A percentile compares a stretch with the other conserved stretches of the same genome.
phyloP scores from a whole-genome alignment of 148 eudicot genomes.

The Rhododendron henanense region DNA sequence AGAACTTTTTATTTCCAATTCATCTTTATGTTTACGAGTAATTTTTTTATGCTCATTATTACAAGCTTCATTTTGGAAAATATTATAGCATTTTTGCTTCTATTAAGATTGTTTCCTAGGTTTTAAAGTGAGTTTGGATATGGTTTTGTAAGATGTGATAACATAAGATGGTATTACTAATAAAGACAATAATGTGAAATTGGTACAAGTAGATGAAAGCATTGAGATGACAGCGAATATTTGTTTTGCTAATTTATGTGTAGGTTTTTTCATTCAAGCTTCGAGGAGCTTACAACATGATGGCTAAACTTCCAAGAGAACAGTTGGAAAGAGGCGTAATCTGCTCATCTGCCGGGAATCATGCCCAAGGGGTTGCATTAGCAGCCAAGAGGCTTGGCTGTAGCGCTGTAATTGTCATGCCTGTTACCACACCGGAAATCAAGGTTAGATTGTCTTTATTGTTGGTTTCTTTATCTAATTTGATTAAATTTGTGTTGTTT shows the following conservation, averaged over 20 bases:
- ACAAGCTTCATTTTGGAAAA: background rate
- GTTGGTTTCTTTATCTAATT: background rate
- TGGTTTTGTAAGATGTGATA: background rate
- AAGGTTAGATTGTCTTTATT: conserved; percentile 45
- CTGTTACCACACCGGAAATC: conserved; percentile 95
- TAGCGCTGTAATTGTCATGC: conserved; percentile 94
- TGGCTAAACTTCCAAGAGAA: conserved; percentile 75
- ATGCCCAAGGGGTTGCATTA: conserved; percentile 98
- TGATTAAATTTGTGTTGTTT: background rate
- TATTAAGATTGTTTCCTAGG: background rate
- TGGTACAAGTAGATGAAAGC: background rate
- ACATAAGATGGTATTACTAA: background rate
- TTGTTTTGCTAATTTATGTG: conserved; percentile 8
- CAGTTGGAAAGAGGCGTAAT: conserved; percentile 81
- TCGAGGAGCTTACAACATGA: conserved; percentile 97
- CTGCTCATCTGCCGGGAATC: conserved; percentile 98
- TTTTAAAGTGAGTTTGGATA: background rate
- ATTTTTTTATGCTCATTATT: background rate
- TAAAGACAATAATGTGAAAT: background rate
- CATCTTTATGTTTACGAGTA: background rate
- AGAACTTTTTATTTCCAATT: background rate
- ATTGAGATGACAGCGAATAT: background rate
- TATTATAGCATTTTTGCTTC: background rate
- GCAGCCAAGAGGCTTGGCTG: conserved; percentile 76
- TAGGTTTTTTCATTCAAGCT: conserved; percentile 97